Percentiles rank a stretch among this genome's conserved stretches.
These are phyloP conservation scores for Microbotryomycetes sp. DNA, from an alignment of 1,284 basidiomycete genomes.

Conservation along the genomic window DNA sequence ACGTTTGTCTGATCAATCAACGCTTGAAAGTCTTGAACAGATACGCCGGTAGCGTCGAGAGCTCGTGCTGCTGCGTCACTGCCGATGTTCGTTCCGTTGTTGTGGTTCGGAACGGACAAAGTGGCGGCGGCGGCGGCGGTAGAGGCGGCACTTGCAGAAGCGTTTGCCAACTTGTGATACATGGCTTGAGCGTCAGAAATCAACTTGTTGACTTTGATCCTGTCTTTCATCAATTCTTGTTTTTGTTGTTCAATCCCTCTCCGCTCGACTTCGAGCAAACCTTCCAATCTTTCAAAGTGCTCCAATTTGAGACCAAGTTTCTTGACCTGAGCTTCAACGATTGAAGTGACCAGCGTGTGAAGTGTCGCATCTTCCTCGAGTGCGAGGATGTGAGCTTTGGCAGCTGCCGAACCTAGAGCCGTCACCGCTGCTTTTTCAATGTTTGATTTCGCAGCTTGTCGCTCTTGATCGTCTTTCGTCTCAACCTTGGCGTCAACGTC, in stretches of 20 bases:
- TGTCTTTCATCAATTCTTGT: conserved; percentile 34
- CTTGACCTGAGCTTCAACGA: conserved; percentile 83
- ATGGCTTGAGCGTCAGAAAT: conserved; percentile 4
- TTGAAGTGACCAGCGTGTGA: conserved; percentile 66
- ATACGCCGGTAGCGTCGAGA: not conserved
- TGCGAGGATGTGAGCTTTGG: conserved; percentile 73
- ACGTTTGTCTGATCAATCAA: not conserved
- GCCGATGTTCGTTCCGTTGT: not conserved
- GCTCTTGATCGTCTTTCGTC: not conserved
- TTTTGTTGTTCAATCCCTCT: conserved; percentile 54
- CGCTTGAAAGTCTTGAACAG: not conserved
- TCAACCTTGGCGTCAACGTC: conserved; percentile 4
- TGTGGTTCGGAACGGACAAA: not conserved
- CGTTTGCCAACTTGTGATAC: too few species aligned
- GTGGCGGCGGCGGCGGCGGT: too few species aligned
- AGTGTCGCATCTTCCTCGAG: conserved; percentile 79
- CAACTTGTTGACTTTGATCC: conserved; percentile 17
- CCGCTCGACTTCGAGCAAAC: conserved; percentile 77
- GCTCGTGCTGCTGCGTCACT: not conserved
- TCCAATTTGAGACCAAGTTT: conserved; percentile 90
- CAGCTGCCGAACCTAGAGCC: conserved; percentile 81
- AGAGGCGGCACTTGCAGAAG: too few species aligned
- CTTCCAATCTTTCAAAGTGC: conserved; percentile 86
- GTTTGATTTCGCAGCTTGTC: conserved; percentile 60
- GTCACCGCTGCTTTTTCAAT: conserved; percentile 71